Evolutionary conservation across 2,329 filamentous ascomycete genomes (phyloP).

Genomic region (Penicillium sp.): DNA sequence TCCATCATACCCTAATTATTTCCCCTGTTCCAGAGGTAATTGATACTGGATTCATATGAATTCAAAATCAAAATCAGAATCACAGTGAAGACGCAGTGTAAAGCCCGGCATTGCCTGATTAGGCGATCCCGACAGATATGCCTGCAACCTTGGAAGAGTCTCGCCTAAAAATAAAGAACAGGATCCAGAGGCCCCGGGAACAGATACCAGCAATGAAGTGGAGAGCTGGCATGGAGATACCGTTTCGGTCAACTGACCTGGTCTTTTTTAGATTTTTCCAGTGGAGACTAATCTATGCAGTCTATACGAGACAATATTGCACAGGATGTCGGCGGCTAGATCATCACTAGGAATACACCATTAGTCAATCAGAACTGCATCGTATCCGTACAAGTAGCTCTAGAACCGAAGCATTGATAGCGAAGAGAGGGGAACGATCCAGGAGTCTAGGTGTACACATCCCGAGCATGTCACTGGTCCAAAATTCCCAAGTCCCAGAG

Average conservation of each 20-base stretch:
- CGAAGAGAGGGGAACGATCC: background rate
- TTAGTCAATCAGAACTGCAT: background rate
- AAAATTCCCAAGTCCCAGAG: background rate
- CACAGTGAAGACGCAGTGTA: background rate
- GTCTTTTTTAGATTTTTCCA: background rate
- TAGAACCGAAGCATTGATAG: no score
- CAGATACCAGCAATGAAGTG: background rate
- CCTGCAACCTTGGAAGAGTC: no score
- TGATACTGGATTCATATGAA: background rate
- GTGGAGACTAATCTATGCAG: background rate
- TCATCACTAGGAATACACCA: background rate
- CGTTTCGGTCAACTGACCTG: background rate
- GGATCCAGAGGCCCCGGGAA: background rate
- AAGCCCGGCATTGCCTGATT: slow-evolving; percentile 14
- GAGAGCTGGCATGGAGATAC: background rate
- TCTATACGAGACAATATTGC: background rate
- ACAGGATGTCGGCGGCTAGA: no score
- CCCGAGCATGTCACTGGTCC: background rate
- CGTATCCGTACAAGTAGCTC: background rate
- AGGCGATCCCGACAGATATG: slow-evolving; percentile 16
- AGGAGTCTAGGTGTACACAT: background rate
- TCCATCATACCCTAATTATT: background rate
- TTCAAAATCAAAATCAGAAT: background rate
- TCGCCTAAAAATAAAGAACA: slow-evolving; percentile 9
- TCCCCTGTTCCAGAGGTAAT: background rate